These are phyloP conservation scores for Mycena rebaudengoi DNA, from an alignment of 768 basidiomycete species.

Conservation along the genomic window DNA sequence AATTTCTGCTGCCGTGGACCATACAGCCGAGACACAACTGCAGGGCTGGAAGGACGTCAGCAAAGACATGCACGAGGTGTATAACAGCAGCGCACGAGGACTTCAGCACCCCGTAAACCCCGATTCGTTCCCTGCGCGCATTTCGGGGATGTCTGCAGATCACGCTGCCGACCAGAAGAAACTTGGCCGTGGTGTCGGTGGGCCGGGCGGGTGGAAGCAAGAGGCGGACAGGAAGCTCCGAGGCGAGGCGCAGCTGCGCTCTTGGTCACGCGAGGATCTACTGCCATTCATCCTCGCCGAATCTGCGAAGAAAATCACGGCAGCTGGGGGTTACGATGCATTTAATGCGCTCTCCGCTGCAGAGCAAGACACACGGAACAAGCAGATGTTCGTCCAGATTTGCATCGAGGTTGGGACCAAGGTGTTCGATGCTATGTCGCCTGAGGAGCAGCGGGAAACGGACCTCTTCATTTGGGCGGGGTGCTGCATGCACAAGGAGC, in stretches of 20 bases:
- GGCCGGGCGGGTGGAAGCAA: conserved; percentile 25
- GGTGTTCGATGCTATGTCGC: conserved; percentile 22
- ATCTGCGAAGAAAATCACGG: neutral
- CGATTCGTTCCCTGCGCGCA: neutral
- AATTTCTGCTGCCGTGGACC: neutral
- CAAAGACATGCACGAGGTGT: neutral
- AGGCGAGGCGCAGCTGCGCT: neutral
- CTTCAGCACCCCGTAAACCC: neutral
- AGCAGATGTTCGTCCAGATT: neutral
- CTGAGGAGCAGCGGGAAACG: conserved; percentile 11
- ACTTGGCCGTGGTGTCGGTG: conserved; percentile 23
- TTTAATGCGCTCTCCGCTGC: neutral
- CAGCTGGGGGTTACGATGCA: neutral
- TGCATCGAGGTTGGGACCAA: conserved; percentile 21
- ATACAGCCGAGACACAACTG: neutral
- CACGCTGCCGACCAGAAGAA: conserved; percentile 39
- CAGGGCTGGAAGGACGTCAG: neutral
- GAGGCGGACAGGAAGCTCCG: conserved; percentile 18
- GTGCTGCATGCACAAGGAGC: conserved; percentile 42
- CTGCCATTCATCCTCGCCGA: neutral
- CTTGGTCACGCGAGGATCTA: neutral
- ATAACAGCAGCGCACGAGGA: neutral
- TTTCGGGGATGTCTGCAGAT: conserved; percentile 10
- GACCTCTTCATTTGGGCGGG: conserved; percentile 35
- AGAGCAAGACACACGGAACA: neutral